phyloP scores from a whole-genome alignment of 192 early-diverging fungal genomes.

The Backusella tuberculispora region DNA sequence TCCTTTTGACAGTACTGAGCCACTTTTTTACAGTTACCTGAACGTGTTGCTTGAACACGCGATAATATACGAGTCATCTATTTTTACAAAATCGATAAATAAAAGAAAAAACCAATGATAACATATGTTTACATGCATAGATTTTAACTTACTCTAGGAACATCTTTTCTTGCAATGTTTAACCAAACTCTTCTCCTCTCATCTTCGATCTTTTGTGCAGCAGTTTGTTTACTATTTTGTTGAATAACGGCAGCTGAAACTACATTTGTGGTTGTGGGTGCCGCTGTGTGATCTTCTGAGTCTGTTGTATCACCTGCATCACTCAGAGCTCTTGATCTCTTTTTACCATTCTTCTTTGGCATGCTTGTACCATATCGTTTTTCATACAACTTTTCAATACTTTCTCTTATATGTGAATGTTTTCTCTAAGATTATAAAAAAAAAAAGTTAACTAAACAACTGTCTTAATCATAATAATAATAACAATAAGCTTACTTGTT shows the following conservation, averaged over 20 bases:
- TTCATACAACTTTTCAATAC: conserved; percentile 26
- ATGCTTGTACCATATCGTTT: conserved; percentile 34
- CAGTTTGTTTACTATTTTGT: not conserved
- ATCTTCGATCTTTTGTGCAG: conserved; percentile 27
- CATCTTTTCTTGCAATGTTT: conserved; percentile 28
- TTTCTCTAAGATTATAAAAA: conserved; percentile 24
- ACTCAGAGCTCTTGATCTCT: not conserved
- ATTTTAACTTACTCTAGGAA: not conserved
- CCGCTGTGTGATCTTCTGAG: not conserved
- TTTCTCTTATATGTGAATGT: conserved; percentile 32
- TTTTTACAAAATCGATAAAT: conserved; percentile 20
- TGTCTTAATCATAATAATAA: not conserved
- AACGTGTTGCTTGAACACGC: conserved; percentile 45
- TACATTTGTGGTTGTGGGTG: not conserved
- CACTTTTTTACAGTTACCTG: conserved; percentile 71
- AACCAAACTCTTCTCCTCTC: conserved; percentile 31
- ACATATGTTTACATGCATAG: not conserved
- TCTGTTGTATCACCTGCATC: conserved; percentile 1
- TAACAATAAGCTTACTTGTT: conserved; percentile 30
- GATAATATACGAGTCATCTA: conserved; percentile 54
- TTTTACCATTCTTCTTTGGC: conserved; percentile 3
- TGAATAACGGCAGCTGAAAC: not conserved
- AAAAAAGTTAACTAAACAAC: not conserved
- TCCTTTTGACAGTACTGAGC: conserved; percentile 77
- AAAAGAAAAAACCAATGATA: not conserved